These are phyloP conservation scores for Cyberlindnera maclurae DNA, from an alignment of 805 yeast species.

Conservation along the genomic window DNA sequence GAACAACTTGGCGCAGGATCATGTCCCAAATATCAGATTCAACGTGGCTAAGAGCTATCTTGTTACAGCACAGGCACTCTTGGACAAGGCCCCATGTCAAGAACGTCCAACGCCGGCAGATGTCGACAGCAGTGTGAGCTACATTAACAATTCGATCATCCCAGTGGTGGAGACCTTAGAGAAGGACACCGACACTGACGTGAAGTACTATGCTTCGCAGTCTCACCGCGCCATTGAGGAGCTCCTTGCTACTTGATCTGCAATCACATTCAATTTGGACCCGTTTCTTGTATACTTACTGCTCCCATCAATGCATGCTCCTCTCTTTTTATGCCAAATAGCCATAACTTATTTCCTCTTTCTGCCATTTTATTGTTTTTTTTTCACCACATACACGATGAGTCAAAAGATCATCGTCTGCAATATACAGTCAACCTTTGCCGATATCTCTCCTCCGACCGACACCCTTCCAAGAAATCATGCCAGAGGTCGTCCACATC, in stretches of 20 bases:
- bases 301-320: too few relatives aligned
- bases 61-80: conserved; percentile 48
- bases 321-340: too few relatives aligned
- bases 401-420: too few relatives aligned
- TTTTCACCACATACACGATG: too few relatives aligned
- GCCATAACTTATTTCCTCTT: too few relatives aligned
- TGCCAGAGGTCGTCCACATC: conserved; percentile 41
- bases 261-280: neutral
- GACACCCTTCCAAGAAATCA: conserved; percentile 1
- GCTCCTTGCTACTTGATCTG: neutral
- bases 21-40: conserved; percentile 92
- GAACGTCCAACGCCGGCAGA: conserved; percentile 12
- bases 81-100: conserved; percentile 18
- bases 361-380: too few relatives aligned
- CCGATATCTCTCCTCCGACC: too few relatives aligned
- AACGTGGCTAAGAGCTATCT: conserved; percentile 85
- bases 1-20: conserved; percentile 61
- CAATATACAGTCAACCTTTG: too few relatives aligned
- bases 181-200: conserved; percentile 81
- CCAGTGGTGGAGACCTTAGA: conserved; percentile 60
- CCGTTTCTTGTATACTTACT: too few relatives aligned
- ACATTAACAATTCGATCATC: conserved; percentile 45
- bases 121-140: conserved; percentile 16
- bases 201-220: conserved; percentile 73
- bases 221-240: conserved; percentile 35